A percentile compares a stretch with the other conserved stretches of the same genome.
Conservation (phyloP, 2,329 filamentous ascomycete genomes). For the Exophiala mesophila region DNA sequence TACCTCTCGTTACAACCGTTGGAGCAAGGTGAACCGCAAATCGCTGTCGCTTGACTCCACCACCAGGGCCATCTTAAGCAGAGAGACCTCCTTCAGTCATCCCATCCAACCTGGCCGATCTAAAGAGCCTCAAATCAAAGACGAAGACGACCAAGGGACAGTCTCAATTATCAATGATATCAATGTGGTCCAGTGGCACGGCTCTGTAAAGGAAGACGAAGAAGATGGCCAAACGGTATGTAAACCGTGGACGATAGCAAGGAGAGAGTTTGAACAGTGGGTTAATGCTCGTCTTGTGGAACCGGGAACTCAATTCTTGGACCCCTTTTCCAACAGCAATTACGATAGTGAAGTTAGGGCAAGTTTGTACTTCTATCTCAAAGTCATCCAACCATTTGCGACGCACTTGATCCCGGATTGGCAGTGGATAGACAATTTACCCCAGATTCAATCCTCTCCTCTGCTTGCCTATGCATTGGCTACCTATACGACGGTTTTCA, state of each 20-base stretch:
- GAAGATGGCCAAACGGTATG: not conserved
- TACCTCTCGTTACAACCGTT: conserved; percentile 8
- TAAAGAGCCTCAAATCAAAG: not conserved
- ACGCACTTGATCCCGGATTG: conserved; percentile 13
- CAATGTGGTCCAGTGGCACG: too few species aligned
- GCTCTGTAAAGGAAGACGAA: not conserved
- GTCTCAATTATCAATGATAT: too few species aligned
- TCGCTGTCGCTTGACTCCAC: conserved; percentile 10
- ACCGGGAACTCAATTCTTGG: conserved; percentile 13
- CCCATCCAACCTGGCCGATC: not conserved
- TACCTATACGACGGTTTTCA: conserved; percentile 15
- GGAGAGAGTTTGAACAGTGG: conserved; percentile 6
- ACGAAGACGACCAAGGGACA: not conserved
- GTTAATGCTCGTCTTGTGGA: conserved; percentile 1
- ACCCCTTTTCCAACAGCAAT: conserved; percentile 8
- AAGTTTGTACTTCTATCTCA: conserved; percentile 18
- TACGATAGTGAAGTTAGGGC: conserved; percentile 7
- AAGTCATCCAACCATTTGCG: conserved; percentile 17
- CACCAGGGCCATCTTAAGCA: conserved; percentile 10
- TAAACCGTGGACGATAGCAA: not conserved
- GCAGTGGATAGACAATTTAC: conserved; percentile 18
- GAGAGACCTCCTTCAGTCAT: not conserved
- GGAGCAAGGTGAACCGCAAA: conserved; percentile 12
- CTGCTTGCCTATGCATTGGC: conserved; percentile 18
- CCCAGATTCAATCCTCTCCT: conserved; percentile 17